These are phyloP conservation scores for Pythium brachiatum DNA, from an alignment of 352 stramenopile species.

Conservation along the genomic window DNA sequence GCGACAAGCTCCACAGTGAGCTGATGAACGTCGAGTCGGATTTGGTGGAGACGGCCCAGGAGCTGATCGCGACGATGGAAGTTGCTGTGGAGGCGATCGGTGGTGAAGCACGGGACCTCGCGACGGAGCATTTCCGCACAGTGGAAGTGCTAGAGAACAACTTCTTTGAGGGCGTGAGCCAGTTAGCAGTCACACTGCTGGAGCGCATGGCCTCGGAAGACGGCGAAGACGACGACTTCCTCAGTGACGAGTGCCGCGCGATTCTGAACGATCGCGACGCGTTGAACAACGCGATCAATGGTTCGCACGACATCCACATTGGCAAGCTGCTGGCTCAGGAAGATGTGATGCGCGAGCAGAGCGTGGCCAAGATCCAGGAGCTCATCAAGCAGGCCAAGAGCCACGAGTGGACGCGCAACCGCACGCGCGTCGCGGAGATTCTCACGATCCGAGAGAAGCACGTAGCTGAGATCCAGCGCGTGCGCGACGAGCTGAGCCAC, in stretches of 20 bases:
- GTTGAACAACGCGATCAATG: slow-evolving; percentile 87
- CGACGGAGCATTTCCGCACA: slow-evolving; percentile 84
- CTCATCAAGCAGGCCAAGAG: slow-evolving; percentile 60
- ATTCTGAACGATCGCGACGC: slow-evolving; percentile 82
- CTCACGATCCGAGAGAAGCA: slow-evolving; percentile 76
- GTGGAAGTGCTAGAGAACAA: slow-evolving; percentile 91
- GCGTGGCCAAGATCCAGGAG: slow-evolving; percentile 65
- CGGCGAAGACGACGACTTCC: slow-evolving; percentile 73
- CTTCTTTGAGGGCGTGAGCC: slow-evolving; percentile 87
- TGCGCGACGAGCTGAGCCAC: slow-evolving; percentile 74
- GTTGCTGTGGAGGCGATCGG: slow-evolving; percentile 60
- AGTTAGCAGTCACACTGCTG: slow-evolving; percentile 71
- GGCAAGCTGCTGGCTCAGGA: slow-evolving; percentile 86
- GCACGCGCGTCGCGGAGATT: slow-evolving; percentile 67
- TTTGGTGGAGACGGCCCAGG: slow-evolving; percentile 73
- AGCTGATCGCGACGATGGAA: slow-evolving; percentile 63
- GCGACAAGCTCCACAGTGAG: slow-evolving; percentile 81
- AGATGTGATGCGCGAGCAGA: slow-evolving; percentile 82
- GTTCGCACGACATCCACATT: slow-evolving; percentile 91
- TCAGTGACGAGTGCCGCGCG: slow-evolving; percentile 74
- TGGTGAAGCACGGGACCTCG: slow-evolving; percentile 55
- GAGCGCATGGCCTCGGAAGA: slow-evolving; percentile 78
- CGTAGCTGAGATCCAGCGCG: slow-evolving; percentile 47
- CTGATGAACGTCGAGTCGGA: slow-evolving; percentile 89
- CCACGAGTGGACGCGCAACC: slow-evolving; percentile 72